Conservation (phyloP, 257 asterid species). For the Forsythia suspensa region DNA sequence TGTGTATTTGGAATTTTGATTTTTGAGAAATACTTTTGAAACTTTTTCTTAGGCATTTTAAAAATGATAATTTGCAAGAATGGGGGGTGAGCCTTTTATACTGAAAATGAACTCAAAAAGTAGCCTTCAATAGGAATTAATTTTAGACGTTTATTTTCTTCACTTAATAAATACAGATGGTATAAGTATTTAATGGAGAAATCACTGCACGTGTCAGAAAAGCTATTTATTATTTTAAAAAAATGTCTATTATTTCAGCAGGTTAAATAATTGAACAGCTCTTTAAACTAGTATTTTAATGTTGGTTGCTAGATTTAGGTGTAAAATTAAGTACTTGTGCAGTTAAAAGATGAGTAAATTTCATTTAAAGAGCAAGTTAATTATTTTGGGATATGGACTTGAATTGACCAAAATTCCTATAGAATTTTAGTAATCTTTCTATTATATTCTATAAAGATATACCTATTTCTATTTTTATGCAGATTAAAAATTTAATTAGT, state of each 20-base stretch:
- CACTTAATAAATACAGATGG: constrained; percentile 32
- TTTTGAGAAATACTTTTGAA: constrained; percentile 53
- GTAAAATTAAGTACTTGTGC: neutral
- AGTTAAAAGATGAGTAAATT: constrained; percentile 3
- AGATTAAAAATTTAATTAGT: too few species aligned
- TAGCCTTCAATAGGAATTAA: constrained; percentile 25
- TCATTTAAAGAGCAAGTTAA: neutral
- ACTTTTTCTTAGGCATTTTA: constrained; percentile 56
- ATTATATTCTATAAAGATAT: too few species aligned
- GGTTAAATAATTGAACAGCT: neutral
- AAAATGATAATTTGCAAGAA: neutral
- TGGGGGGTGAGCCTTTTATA: constrained; percentile 24
- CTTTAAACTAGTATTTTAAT: neutral
- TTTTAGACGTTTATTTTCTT: constrained; percentile 20
- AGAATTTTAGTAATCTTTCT: too few species aligned
- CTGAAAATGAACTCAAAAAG: constrained; percentile 1
- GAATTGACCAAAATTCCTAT: neutral
- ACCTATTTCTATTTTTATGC: too few species aligned
- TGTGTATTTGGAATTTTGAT: constrained; percentile 41
- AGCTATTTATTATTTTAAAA: neutral
- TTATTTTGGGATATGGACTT: neutral
- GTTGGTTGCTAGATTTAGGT: constrained; percentile 18
- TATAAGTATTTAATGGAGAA: constrained; percentile 24
- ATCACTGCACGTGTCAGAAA: constrained; percentile 13
- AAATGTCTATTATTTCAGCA: constrained; percentile 3